phyloP scores from a whole-genome alignment of 305 asterid genomes.

The Solanum hybrid region DNA sequence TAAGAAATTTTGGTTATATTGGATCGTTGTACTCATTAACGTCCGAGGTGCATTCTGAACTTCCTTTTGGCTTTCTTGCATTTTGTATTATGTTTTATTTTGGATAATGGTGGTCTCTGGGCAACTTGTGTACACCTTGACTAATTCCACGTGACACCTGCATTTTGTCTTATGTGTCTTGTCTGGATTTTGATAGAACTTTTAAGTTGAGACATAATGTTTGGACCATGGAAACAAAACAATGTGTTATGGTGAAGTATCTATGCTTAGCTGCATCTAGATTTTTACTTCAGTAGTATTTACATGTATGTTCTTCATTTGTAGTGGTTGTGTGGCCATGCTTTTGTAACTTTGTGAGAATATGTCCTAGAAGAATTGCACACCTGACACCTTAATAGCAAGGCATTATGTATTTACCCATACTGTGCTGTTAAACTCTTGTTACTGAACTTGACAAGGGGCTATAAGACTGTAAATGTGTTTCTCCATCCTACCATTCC shows the following conservation, averaged over 20 bases:
- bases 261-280: neutral
- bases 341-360: neutral
- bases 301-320: neutral
- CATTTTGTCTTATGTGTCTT: neutral
- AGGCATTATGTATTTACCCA: neutral
- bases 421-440: neutral
- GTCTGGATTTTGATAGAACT: neutral
- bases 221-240: neutral
- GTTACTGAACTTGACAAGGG: neutral
- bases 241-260: neutral
- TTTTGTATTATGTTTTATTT: neutral
- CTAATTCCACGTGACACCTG: neutral
- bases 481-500: neutral
- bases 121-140: neutral
- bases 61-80: neutral
- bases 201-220: neutral
- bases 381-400: neutral
- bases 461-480: neutral
- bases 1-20: slow-evolving; percentile 1
- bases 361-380: neutral
- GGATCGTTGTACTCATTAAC: neutral
- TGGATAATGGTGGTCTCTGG: neutral
- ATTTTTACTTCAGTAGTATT: neutral
- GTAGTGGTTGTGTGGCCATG: neutral
- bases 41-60: neutral